A percentile compares a stretch with the other conserved stretches of the same genome.
Evolutionary conservation across 2,329 filamentous ascomycete species (phyloP).

Genomic region (Boeremia exigua): DNA sequence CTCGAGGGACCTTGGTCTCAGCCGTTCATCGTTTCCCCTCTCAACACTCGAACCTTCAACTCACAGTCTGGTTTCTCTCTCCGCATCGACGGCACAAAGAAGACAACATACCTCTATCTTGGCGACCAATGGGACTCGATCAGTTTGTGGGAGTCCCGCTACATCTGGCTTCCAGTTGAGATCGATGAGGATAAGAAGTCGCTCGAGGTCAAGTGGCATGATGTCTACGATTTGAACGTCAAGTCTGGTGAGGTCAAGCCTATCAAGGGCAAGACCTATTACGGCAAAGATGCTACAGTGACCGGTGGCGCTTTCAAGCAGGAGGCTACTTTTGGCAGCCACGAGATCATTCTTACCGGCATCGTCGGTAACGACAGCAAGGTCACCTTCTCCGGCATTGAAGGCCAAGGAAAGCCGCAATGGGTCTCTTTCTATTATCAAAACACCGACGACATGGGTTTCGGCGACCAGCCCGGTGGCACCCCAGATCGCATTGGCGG

Average conservation of each 20-base stretch:
- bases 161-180: constrained; percentile 63
- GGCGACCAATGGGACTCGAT: constrained; percentile 63
- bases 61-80: constrained; percentile 61
- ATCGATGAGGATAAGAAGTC: constrained; percentile 61
- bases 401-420: constrained; percentile 59
- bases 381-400: constrained; percentile 57
- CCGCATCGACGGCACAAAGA: constrained; percentile 56
- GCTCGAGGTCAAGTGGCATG: constrained; percentile 59
- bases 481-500: constrained; percentile 66
- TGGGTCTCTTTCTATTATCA: constrained; percentile 67
- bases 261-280: constrained; percentile 58
- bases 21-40: constrained; percentile 59
- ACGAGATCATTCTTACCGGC: constrained; percentile 57
- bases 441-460: constrained; percentile 67
- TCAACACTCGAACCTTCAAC: constrained; percentile 60
- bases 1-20: constrained; percentile 61
- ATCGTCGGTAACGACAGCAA: constrained; percentile 64
- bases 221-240: constrained; percentile 63
- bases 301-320: constrained; percentile 60
- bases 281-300: constrained; percentile 53
- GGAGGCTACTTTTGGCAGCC: constrained; percentile 61
- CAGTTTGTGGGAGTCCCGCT: constrained; percentile 63
- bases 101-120: constrained; percentile 60
- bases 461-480: constrained; percentile 61
- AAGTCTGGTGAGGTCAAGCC: constrained; percentile 57